Base-by-base conservation (phyloP, 2,329 filamentous ascomycete species). In the Fusarium stilboides region DNA sequence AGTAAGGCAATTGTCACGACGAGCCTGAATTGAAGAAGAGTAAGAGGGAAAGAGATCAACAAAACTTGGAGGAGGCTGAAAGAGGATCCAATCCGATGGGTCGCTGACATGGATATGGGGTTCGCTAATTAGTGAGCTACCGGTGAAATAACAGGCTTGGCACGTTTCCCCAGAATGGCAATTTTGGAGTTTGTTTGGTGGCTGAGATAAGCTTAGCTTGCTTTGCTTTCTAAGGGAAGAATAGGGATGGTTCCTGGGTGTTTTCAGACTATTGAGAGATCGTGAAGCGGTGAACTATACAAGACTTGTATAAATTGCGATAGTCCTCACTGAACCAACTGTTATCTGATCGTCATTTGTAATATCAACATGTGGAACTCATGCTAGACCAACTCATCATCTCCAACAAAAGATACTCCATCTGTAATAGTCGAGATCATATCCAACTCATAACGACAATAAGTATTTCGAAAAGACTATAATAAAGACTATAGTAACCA, bases 141-240 rank as follows among this genome's bases (percentile, higher is more conserved):
- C 28, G 28, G 28, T 62, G 28, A 34, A 58, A 59, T 62, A 31
- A 36, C 26, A 33, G 58, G 37, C 71, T 74, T 74, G 69, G 71
- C 71, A 51, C 54, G 40, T 61, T 74, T 71, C 62, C 71, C 71
- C 54, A 57, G 59, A 62, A 50, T 28, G 60, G 63, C 43, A 68
- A 40, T 22, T 43, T 33, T 34, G 62, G 44, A 40, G 62, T 22
- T 46, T 65, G 49, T 50, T 45, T 42, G 31, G 54, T 45, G 36
- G 50, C 50, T 43, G 47, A 45, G 54, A 5, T 43, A 45, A 55
- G 45, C 34, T 42, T 43, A 37, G 44, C 46, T 45, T 47, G 40
- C 57, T 47, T 39, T 26, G 20, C 13, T 40, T 44, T 26, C 19
- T 31, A 13, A 12, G n/a, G 37, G 15, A 12, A 40, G 19, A 22